phyloP scores from a whole-genome alignment of 1,284 basidiomycete species.

The Ceratobasidium theobromae region DNA sequence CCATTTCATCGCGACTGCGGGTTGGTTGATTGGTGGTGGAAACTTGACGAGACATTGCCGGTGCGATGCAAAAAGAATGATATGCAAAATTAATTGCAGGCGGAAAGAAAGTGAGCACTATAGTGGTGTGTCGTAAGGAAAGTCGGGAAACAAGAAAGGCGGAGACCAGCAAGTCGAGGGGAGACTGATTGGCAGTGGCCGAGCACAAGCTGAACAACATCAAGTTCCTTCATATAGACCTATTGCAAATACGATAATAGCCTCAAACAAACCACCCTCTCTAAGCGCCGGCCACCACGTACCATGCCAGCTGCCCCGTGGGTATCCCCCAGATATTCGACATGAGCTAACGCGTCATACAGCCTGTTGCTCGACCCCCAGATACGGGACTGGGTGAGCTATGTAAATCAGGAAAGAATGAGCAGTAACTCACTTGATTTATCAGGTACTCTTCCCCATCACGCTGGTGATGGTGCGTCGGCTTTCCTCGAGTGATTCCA shows the following conservation, averaged over 20 bases:
- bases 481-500: neutral
- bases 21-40: neutral
- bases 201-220: neutral
- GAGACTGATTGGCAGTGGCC: neutral
- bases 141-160: neutral
- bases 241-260: neutral
- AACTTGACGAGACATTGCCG: neutral
- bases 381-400: constrained; percentile 80
- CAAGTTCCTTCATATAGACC: neutral
- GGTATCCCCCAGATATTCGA: neutral
- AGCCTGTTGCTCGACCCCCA: constrained; percentile 85
- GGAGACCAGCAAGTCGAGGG: neutral
- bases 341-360: constrained; percentile 40
- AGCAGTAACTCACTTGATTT: neutral
- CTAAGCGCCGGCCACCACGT: neutral
- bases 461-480: constrained; percentile 88
- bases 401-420: neutral
- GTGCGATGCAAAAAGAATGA: constrained; percentile 11
- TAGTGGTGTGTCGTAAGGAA: constrained; percentile 6
- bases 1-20: constrained; percentile 29
- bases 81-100: neutral
- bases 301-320: neutral
- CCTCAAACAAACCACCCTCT: neutral
- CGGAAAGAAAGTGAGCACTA: neutral
- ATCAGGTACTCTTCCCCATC: constrained; percentile 85